Percentiles rank a stretch among this genome's conserved stretches.
These are phyloP conservation scores for Orbilia brochopaga DNA, from an alignment of 2,329 filamentous ascomycete species.

Conservation along the genomic window DNA sequence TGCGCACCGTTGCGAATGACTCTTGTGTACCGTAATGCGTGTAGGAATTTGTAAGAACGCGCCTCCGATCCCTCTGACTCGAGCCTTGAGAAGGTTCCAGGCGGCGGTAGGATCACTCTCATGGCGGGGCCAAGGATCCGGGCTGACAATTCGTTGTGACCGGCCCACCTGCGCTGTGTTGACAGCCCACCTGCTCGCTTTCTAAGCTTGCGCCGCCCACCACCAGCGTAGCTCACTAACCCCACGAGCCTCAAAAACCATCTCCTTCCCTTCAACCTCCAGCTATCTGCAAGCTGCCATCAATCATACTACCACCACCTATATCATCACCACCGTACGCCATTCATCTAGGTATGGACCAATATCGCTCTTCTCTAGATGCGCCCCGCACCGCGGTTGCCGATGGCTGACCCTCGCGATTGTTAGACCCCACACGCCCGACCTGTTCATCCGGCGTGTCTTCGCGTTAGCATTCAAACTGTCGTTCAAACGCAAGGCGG, in stretches of 20 bases:
- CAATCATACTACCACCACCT: slow-evolving; percentile 14
- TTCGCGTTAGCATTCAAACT: slow-evolving; percentile 34
- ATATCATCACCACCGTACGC: slow-evolving; percentile 7
- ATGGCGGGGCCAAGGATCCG: slow-evolving; percentile 23
- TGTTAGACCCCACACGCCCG: slow-evolving; percentile 15
- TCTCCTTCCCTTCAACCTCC: slow-evolving; percentile 32
- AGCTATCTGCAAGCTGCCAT: too few relatives aligned
- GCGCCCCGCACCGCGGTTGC: background rate
- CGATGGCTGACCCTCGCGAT: background rate
- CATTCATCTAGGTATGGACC: background rate
- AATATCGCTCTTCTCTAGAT: background rate
- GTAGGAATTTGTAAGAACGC: background rate
- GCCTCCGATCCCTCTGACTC: background rate
- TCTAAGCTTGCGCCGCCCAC: slow-evolving; percentile 25
- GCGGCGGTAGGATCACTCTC: slow-evolving; percentile 16
- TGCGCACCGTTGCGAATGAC: background rate
- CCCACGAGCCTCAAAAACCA: slow-evolving; percentile 27
- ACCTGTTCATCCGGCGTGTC: background rate
- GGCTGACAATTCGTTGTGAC: slow-evolving; percentile 17
- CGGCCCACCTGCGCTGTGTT: slow-evolving; percentile 12
- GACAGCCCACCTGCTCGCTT: slow-evolving; percentile 33
- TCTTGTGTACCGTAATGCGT: too few relatives aligned
- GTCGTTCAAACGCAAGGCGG: slow-evolving; percentile 50
- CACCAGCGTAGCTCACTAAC: slow-evolving; percentile 9
- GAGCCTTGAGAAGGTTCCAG: slow-evolving; percentile 21